Percentiles rank a stretch among this genome's conserved stretches.
Evolutionary conservation across 805 yeast genomes (phyloP).

Genomic region (Lipomyces japonicus): DNA sequence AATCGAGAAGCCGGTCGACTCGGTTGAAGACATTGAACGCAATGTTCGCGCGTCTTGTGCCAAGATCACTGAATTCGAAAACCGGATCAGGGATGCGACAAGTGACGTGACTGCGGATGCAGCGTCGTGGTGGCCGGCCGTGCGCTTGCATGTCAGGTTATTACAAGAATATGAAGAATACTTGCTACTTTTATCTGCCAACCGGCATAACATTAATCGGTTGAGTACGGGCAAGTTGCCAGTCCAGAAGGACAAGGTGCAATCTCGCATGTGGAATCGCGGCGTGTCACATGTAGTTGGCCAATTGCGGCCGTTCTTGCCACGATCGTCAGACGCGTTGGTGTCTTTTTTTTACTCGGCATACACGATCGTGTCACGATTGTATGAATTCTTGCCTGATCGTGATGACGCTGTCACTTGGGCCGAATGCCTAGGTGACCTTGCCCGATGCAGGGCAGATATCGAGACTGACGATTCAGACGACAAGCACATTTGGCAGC

Average conservation of each 20-base stretch:
- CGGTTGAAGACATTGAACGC: constrained; percentile 16
- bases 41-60: constrained; percentile 5
- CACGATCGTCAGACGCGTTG: constrained; percentile 9
- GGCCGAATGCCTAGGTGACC: constrained; percentile 24
- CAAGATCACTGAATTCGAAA: constrained; percentile 13
- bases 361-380: constrained; percentile 16
- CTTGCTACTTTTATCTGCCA: constrained; percentile 11
- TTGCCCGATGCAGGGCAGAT: constrained; percentile 16
- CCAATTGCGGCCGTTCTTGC: constrained; percentile 10
- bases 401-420: constrained; percentile 7
- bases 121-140: constrained; percentile 12
- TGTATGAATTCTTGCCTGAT: constrained; percentile 11
- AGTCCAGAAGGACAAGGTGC: constrained; percentile 14
- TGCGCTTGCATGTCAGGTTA: constrained; percentile 12
- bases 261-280: constrained; percentile 20
- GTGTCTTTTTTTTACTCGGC: constrained; percentile 10
- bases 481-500: constrained; percentile 9
- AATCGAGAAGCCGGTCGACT: constrained; percentile 6
- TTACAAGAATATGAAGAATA: constrained; percentile 25
- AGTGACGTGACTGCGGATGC: neutral
- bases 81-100: constrained; percentile 1
- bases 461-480: constrained; percentile 7
- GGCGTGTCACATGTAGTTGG: constrained; percentile 15
- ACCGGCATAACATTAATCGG: constrained; percentile 8
- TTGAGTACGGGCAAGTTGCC: constrained; percentile 14